Percentiles rank a stretch among this genome's conserved stretches.
Conservation (phyloP, 23 red algal genomes). For the Gracilaria vermiculophylla region DNA sequence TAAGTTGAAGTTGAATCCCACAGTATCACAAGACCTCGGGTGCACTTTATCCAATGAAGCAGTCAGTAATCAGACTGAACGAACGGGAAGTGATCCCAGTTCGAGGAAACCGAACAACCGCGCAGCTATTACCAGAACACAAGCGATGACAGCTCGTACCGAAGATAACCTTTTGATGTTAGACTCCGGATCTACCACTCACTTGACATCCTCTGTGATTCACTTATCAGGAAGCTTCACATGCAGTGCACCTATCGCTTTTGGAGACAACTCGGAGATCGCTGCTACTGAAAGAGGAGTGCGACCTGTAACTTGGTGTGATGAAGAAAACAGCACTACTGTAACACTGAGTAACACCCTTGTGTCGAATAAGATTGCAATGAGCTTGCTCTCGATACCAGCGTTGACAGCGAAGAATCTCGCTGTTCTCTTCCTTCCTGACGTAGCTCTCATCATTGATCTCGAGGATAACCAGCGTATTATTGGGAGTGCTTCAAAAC, state of each 20-base stretch:
- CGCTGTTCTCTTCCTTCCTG: not conserved
- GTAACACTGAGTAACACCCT: slow-evolving; percentile 2
- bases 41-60: too few species aligned
- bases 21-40: too few species aligned
- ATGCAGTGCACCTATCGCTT: not conserved
- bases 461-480: not conserved
- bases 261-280: slow-evolving; percentile 4
- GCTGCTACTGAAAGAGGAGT: not conserved
- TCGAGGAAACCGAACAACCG: too few species aligned
- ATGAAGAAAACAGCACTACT: not conserved
- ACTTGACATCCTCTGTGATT: not conserved
- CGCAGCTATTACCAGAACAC: too few species aligned
- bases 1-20: too few species aligned
- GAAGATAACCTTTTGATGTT: not conserved
- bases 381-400: slow-evolving; percentile 4
- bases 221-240: not conserved
- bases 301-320: not conserved
- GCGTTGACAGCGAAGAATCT: not conserved
- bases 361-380: not conserved
- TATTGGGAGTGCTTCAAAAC: not conserved
- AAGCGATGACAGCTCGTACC: not conserved
- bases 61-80: too few species aligned
- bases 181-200: not conserved
- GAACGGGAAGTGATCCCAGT: too few species aligned
- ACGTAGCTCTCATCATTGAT: slow-evolving; percentile 3